A percentile compares a stretch with the other conserved stretches of the same genome.
These are phyloP conservation scores for Termitomyces sp. DNA, from an alignment of 768 basidiomycete species.

Conservation along the genomic window DNA sequence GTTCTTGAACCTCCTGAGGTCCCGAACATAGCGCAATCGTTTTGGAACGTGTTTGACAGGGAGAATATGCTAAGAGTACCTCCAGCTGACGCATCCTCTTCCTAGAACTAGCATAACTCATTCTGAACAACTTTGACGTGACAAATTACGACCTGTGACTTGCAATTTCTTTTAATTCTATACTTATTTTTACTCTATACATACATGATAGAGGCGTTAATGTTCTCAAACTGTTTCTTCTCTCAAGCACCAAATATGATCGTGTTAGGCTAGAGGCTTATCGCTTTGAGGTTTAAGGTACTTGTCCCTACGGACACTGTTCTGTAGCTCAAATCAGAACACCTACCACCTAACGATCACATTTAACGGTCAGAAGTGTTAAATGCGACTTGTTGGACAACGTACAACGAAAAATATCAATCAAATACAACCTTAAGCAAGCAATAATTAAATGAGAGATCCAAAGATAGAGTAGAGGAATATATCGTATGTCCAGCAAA, in stretches of 20 bases:
- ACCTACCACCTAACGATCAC: background rate
- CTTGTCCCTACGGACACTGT: background rate
- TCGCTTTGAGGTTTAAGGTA: too few species aligned
- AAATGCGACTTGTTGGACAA: background rate
- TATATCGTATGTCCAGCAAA: background rate
- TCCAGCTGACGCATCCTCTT: background rate
- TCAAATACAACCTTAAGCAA: slow-evolving; percentile 6
- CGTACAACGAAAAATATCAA: background rate
- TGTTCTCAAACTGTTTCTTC: background rate
- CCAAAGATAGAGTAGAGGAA: slow-evolving; percentile 5
- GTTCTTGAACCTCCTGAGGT: background rate
- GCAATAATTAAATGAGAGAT: slow-evolving; percentile 2
- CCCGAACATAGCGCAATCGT: background rate
- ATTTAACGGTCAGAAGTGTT: background rate
- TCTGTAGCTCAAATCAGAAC: background rate
- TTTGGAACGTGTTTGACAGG: background rate
- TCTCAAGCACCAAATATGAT: background rate
- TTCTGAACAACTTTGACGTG: background rate
- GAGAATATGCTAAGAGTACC: background rate
- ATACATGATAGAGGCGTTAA: background rate
- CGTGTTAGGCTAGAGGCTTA: background rate
- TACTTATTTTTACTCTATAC: background rate
- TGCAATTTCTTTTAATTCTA: background rate
- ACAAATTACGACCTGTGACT: background rate
- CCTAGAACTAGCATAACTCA: background rate